A percentile compares a stretch with the other conserved stretches of the same genome.
Evolutionary conservation across 192 early-diverging fungal species (phyloP).

Genomic region (Physocladia obscura): DNA sequence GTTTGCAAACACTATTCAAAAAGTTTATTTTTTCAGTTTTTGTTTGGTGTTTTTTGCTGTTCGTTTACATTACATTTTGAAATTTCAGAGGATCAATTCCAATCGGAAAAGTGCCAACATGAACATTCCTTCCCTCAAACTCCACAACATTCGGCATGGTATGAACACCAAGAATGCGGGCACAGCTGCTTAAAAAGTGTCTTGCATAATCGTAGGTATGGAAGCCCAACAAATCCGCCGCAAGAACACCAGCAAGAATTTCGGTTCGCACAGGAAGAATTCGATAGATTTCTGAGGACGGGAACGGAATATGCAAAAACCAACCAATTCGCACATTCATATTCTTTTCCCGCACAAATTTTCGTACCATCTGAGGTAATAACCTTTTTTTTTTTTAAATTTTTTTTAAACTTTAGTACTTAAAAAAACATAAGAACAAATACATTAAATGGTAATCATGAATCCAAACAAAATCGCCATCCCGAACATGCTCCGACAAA

Average conservation of each 20-base stretch:
- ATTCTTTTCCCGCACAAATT: too few species aligned
- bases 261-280: conserved; percentile 65
- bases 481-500: conserved; percentile 77
- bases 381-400: too few species aligned
- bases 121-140: conserved; percentile 86
- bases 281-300: conserved; percentile 94
- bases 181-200: conserved; percentile 96
- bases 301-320: conserved; percentile 98
- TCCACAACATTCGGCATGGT: conserved; percentile 95
- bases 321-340: conserved; percentile 90
- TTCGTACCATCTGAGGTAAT: too few species aligned
- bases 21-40: too few species aligned
- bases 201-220: conserved; percentile 99
- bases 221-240: conserved; percentile 93
- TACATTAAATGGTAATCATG: conserved; percentile 98
- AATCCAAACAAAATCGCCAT: conserved; percentile 70
- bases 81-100: conserved; percentile 98
- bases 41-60: too few species aligned
- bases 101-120: conserved; percentile 98
- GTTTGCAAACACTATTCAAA: too few species aligned
- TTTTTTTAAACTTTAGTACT: too few species aligned
- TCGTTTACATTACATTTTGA: conserved; percentile 69
- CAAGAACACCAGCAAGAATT: conserved; percentile 89
- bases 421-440: too few species aligned
- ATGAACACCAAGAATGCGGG: conserved; percentile 90